These are phyloP conservation scores for Paraglomus brasilianum DNA, from an alignment of 192 early-diverging fungal genomes.

Conservation along the genomic window DNA sequence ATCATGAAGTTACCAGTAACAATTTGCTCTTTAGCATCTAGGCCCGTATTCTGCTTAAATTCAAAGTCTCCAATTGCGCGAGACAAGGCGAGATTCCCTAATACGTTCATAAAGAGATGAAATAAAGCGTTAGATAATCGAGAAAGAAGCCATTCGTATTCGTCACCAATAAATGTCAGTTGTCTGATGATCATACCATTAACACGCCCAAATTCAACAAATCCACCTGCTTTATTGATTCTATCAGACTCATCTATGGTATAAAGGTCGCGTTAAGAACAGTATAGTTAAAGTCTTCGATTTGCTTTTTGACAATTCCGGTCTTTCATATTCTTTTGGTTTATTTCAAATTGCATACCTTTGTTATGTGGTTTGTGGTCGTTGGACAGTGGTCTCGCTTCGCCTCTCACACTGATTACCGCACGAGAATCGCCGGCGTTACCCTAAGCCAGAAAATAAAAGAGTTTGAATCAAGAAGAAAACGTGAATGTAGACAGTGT, in stretches of 20 bases:
- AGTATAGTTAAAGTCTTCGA: background rate
- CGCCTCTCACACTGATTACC: slow-evolving; percentile 79
- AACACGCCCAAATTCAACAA: slow-evolving; percentile 97
- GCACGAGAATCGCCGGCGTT: slow-evolving; percentile 98
- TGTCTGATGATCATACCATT: slow-evolving; percentile 65
- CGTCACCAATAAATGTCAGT: slow-evolving; percentile 3
- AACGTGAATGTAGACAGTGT: too few relatives aligned
- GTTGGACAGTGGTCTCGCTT: slow-evolving; percentile 72
- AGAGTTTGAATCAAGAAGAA: background rate
- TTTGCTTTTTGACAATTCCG: background rate
- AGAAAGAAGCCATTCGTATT: slow-evolving; percentile 20
- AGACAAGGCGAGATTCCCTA: slow-evolving; percentile 92
- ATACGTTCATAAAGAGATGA: slow-evolving; percentile 15
- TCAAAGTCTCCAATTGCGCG: slow-evolving; percentile 98
- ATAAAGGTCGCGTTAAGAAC: background rate
- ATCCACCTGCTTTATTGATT: slow-evolving; percentile 90
- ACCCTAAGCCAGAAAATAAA: slow-evolving; percentile 41
- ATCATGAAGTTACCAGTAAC: slow-evolving; percentile 65
- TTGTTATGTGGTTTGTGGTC: slow-evolving; percentile 96
- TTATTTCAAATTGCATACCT: slow-evolving; percentile 27
- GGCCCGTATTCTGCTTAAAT: slow-evolving; percentile 85
- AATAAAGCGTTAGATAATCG: slow-evolving; percentile 16
- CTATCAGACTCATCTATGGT: slow-evolving; percentile 69
- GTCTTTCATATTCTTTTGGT: background rate
- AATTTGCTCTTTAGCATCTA: slow-evolving; percentile 85